Conservation (phyloP, 345 rosid species). For the Turritis glabra region DNA sequence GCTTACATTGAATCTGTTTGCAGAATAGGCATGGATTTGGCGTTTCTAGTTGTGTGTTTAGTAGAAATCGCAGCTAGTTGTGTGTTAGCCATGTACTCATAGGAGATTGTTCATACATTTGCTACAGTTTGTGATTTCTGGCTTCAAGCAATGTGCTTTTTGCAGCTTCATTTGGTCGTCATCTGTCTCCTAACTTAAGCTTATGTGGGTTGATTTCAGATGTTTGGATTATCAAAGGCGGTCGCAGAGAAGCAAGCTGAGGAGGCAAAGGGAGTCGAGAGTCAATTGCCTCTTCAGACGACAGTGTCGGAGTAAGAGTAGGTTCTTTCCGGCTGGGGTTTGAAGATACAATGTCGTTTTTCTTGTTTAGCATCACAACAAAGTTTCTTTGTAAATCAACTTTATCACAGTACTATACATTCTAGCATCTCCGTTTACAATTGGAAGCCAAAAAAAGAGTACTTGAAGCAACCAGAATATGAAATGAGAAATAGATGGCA, state of each 20-base stretch:
- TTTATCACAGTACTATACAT: no score
- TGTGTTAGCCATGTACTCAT: background rate
- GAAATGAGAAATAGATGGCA: no score
- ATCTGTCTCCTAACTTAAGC: constrained; percentile 6
- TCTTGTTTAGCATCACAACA: constrained; percentile 5
- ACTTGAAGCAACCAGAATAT: no score
- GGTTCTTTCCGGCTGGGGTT: background rate
- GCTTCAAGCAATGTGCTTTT: background rate
- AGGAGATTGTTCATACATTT: background rate
- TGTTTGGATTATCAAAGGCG: constrained; percentile 84
- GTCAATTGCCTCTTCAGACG: constrained; percentile 62
- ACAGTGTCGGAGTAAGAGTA: constrained; percentile 44
- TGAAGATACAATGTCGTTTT: background rate
- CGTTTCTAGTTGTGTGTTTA: background rate
- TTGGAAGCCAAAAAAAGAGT: no score
- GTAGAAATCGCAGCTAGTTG: background rate
- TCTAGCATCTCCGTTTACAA: no score
- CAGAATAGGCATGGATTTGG: background rate
- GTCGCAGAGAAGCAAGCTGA: constrained; percentile 63
- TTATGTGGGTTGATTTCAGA: constrained; percentile 44
- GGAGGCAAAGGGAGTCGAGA: constrained; percentile 64
- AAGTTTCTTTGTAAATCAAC: background rate
- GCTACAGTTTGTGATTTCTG: background rate
- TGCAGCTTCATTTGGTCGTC: background rate
- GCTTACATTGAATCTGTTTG: background rate